A percentile compares a stretch with the other conserved stretches of the same genome.
These are phyloP conservation scores for Chaetomiaceae sp. DNA, from an alignment of 2,329 filamentous ascomycete species.

Conservation along the genomic window DNA sequence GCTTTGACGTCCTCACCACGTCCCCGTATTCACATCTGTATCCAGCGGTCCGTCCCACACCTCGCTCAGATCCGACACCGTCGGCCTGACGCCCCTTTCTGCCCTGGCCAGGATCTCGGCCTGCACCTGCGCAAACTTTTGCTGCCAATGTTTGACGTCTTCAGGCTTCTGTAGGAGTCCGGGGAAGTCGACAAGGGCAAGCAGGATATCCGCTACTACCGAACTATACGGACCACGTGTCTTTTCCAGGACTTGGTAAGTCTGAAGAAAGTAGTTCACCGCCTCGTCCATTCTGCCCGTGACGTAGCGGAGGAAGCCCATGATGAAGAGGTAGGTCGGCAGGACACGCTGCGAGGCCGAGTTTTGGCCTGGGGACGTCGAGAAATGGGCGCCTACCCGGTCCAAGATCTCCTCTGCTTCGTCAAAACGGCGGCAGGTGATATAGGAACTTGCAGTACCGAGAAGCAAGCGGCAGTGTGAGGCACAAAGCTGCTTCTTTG, in stretches of 20 bases:
- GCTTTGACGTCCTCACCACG: constrained; percentile 1
- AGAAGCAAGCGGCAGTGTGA: constrained; percentile 18
- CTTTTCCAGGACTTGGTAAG: constrained; percentile 13
- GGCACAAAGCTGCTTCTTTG: not conserved
- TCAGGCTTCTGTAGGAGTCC: constrained; percentile 9
- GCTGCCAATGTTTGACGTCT: constrained; percentile 5
- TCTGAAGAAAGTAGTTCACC: constrained; percentile 15
- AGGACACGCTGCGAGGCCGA: not conserved
- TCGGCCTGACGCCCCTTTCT: not conserved
- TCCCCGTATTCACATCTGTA: constrained; percentile 13
- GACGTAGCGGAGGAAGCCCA: constrained; percentile 14
- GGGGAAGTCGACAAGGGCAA: constrained; percentile 13
- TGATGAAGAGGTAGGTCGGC: constrained; percentile 15
- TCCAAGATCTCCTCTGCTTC: constrained; percentile 7
- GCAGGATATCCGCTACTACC: constrained; percentile 12
- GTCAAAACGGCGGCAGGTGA: constrained; percentile 8
- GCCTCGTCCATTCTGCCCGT: constrained; percentile 12
- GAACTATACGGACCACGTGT: constrained; percentile 7
- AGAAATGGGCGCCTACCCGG: constrained; percentile 4
- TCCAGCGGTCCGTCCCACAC: constrained; percentile 14
- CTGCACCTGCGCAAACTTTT: constrained; percentile 7
- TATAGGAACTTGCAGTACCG: constrained; percentile 14
- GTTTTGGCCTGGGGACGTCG: not conserved
- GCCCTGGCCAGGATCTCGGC: constrained; percentile 5
- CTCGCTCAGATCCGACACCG: not conserved